These are phyloP conservation scores for Chlorociboria aeruginascens DNA, from an alignment of 495 filamentous ascomycete genomes.

Conservation along the genomic window DNA sequence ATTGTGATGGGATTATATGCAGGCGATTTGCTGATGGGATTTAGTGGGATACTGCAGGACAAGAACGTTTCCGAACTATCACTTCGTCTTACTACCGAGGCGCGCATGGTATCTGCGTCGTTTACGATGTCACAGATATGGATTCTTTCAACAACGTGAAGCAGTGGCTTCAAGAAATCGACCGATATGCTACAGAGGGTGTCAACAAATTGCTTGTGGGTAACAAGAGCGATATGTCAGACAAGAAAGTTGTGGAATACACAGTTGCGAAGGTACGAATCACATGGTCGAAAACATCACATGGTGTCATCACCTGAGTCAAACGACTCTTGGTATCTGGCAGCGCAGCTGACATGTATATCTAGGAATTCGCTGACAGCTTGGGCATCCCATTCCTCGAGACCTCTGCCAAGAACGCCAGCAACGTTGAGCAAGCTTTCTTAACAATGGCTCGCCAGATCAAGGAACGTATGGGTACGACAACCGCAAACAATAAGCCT, in stretches of 20 bases:
- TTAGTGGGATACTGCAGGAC: conserved; percentile 97
- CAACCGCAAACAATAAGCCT: conserved; percentile 90
- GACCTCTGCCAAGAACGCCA: conserved; percentile 98
- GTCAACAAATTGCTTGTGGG: conserved; percentile 98
- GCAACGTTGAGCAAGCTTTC: conserved; percentile 99
- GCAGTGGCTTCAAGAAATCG: conserved; percentile 99
- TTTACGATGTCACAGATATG: conserved; percentile 99
- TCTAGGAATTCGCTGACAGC: conserved; percentile 94
- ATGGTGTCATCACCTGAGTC: conserved; percentile 11
- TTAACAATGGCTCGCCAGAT: conserved; percentile 99
- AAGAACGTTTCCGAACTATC: conserved; percentile 99
- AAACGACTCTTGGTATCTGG: conserved; percentile 1
- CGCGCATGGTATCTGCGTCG: conserved; percentile 97
- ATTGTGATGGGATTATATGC: not conserved
- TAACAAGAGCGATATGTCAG: conserved; percentile 99
- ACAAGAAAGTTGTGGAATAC: conserved; percentile 99
- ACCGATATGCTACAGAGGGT: conserved; percentile 95
- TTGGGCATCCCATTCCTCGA: conserved; percentile 99
- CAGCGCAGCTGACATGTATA: conserved; percentile 8
- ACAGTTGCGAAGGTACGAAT: conserved; percentile 86
- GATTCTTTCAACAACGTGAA: conserved; percentile 99
- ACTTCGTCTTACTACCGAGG: conserved; percentile 98
- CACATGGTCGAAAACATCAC: conserved; percentile 11
- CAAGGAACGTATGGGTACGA: conserved; percentile 98
- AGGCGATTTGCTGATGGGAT: not conserved